phyloP scores from a whole-genome alignment of 495 filamentous ascomycete species.

The Neurospora tetraspora region DNA sequence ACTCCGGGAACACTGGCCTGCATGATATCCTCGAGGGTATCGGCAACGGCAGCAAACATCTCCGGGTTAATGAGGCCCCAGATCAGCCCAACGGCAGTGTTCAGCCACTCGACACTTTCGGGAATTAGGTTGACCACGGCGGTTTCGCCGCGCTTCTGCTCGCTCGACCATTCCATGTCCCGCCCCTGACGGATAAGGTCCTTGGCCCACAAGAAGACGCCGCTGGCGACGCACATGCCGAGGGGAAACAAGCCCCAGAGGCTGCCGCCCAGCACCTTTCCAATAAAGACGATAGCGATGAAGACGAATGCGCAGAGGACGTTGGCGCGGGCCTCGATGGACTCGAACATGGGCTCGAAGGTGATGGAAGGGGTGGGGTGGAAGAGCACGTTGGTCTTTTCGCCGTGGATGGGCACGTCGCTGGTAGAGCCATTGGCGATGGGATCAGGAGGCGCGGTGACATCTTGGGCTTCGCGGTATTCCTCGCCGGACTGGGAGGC shows the following conservation, averaged over 20 bases:
- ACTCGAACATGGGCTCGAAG: conserved; percentile 74
- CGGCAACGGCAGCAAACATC: conserved; percentile 63
- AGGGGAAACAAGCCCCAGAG: conserved; percentile 68
- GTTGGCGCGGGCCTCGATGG: conserved; percentile 61
- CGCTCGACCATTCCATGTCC: conserved; percentile 80
- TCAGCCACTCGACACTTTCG: conserved; percentile 89
- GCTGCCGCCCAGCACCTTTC: conserved; percentile 59
- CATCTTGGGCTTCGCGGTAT: conserved; percentile 76
- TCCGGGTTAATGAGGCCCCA: conserved; percentile 92
- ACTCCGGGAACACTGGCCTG: conserved; percentile 82
- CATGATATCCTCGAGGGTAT: conserved; percentile 71
- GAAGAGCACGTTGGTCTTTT: conserved; percentile 93
- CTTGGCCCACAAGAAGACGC: conserved; percentile 80
- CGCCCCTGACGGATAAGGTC: conserved; percentile 72
- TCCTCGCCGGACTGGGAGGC: conserved; percentile 48
- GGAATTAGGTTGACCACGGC: conserved; percentile 80
- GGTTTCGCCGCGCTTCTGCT: conserved; percentile 72
- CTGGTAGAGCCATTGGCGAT: conserved; percentile 67
- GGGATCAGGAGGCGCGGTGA: conserved; percentile 86
- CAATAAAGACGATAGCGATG: conserved; percentile 62
- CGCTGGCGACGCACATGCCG: conserved; percentile 55
- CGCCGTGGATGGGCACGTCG: conserved; percentile 90
- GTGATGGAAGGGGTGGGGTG: conserved; percentile 83
- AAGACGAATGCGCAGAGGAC: conserved; percentile 59
- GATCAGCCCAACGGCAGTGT: conserved; percentile 66